Evolutionary conservation across 2,329 filamentous ascomycete species (phyloP), one percentile per base, ranked within the genome.

Genomic region (Sclerotinia subarctica): DNA sequence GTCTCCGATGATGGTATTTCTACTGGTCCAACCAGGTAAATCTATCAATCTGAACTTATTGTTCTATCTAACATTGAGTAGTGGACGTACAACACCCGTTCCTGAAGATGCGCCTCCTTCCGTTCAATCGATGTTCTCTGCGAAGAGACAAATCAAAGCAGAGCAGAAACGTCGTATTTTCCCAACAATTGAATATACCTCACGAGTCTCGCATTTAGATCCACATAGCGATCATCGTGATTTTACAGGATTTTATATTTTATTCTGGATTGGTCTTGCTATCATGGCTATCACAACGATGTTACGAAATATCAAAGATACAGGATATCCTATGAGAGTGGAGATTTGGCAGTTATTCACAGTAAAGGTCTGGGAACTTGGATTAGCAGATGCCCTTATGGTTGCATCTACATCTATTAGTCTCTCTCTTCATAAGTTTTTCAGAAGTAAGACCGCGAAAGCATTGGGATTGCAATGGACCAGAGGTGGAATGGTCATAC

Each of bases 281-380:
- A 96, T 99, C 79, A 97, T 99, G 94, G 93, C 94, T 75, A 90
- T 97, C 71, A 98, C 94, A 3, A 92, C 92, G n/a, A 92, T 93
- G 83, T 81, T 97, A 76, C 88, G 94, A 75, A 98, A 97, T 78
- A 87, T 95, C 76, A 96, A 94, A 79, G 95, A 98, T 77, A 97
- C 93, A 0, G 95, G 95, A 29, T 92, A 90, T 77, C 91, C 94
- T 21, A 82, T 98, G 74, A 87, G 91, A 75, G 88, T 96, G 63
- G 85, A 92, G 78, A 96, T 98, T 72, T 98, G 94, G 92, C 85
- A 85, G 66, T 82, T 97, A 32, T 93, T 98, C 77, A 93, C 91
- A 24, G 86, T 93, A 70, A 97, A 97, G 80, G 86, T 97, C 1
- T 93, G 91, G 84, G 92, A 97, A 74, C 81, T 99, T 73, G 94